Evolutionary conservation across 2,329 filamentous ascomycete species (phyloP), one percentile per base, ranked within the genome.

Genomic region (Rutstroemia sp.): DNA sequence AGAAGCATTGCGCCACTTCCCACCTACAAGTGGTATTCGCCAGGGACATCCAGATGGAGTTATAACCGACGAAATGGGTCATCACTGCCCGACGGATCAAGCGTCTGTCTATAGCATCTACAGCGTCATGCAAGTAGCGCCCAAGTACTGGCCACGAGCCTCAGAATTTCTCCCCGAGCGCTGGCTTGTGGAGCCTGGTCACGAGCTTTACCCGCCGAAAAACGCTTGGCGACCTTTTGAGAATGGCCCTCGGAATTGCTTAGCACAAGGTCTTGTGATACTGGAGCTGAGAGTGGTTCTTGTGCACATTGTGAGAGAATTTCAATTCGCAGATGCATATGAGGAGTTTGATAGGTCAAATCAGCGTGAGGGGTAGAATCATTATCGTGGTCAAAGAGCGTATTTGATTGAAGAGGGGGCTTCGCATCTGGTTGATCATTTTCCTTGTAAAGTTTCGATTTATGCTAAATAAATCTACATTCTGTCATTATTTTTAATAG

Each of bases 161-260:
- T 65, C 71, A 12, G 67, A 71, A n/a, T 81, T 79, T 63, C 58
- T 78, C 3, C 78, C 73, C 0, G 77, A 79, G 45, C 74, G 78
- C 4, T 81, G 71, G 66, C 66, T 76, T 34, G 67, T 68, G 2
- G 67, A 62, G 5, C 67, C 67, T 1, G 69, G 63, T 16, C 63
- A 74, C 67, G 69, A 25, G 58, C 67, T 47, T 73, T 75, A 62
- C 53, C 64, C 61, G 14, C 1, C 41, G n/a, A 58, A 62, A 41
- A 53, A 75, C 45, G 80, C 79, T 1, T 84, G 74, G 72, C 73
- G 79, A 8, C 72, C 77, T 0, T 85, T 85, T 65, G 78, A 79
- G 61, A 72, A 75, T 54, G 81, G 81, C 0, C 72, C 74, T 2
- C 67, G 81, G 12, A 78, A 77, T 51, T 85, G 81, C 62, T 75